phyloP scores from a whole-genome alignment of 116 monocot genomes.

The Posidonia oceanica region DNA sequence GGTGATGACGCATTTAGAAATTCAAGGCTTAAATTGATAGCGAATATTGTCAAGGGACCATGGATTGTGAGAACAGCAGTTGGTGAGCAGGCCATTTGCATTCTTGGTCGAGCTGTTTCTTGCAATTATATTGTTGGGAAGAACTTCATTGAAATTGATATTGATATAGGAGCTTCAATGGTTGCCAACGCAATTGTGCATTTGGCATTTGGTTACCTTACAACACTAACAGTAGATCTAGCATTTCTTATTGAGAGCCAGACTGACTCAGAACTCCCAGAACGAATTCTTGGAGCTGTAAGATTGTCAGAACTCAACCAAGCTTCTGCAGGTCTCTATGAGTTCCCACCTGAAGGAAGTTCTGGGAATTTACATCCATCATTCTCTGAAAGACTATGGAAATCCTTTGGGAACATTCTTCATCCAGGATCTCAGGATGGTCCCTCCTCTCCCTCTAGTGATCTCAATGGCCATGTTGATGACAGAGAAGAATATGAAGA shows the following conservation, averaged over 20 bases:
- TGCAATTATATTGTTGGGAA: slow-evolving; percentile 61
- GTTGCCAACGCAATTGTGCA: slow-evolving; percentile 95
- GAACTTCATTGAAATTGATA: slow-evolving; percentile 75
- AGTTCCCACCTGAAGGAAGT: slow-evolving; percentile 32
- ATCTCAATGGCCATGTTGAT: slow-evolving; percentile 31
- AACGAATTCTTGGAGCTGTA: slow-evolving; percentile 73
- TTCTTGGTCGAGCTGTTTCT: slow-evolving; percentile 70
- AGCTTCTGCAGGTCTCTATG: slow-evolving; percentile 53
- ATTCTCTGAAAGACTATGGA: slow-evolving; percentile 52
- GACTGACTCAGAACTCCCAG: slow-evolving; percentile 73
- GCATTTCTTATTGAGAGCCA: slow-evolving; percentile 93
- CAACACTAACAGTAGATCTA: slow-evolving; percentile 75
- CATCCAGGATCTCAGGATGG: slow-evolving; percentile 34
- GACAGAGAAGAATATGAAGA: slow-evolving; percentile 10
- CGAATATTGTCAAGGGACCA: slow-evolving; percentile 81
- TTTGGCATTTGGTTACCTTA: slow-evolving; percentile 81
- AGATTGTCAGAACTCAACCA: slow-evolving; percentile 72
- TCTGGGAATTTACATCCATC: slow-evolving; percentile 24
- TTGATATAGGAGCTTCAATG: slow-evolving; percentile 87
- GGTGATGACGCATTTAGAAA: slow-evolving; percentile 80
- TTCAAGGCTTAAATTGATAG: slow-evolving; percentile 90
- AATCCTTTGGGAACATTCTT: slow-evolving; percentile 54
- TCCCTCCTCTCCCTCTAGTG: slow-evolving; percentile 5
- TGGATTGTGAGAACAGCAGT: slow-evolving; percentile 95
- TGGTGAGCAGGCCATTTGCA: slow-evolving; percentile 90